These are phyloP conservation scores for Volvox africanus DNA, from an alignment of 139 green algal species.

Conservation along the genomic window DNA sequence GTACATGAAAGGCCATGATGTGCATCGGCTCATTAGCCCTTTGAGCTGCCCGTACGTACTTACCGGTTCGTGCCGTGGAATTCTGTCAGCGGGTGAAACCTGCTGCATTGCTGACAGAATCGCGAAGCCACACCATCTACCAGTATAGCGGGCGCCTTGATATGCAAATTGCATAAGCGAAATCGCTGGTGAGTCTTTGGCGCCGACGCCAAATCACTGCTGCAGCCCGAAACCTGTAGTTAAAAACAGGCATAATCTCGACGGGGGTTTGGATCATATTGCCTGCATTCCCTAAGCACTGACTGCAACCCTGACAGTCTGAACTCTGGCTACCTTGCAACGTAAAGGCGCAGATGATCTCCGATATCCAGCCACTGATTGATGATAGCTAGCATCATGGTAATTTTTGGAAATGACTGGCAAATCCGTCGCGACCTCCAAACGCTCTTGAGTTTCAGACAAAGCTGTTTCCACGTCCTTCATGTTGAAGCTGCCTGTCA, in stretches of 20 bases:
- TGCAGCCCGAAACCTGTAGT: conserved; percentile 11
- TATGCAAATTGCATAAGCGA: conserved; percentile 27
- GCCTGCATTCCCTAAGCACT: too few species aligned
- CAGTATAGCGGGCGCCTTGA: conserved; percentile 6
- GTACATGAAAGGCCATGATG: too few species aligned
- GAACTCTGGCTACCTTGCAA: background rate
- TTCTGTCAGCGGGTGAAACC: background rate
- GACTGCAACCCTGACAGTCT: background rate
- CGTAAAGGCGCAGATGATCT: background rate
- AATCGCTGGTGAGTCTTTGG: conserved; percentile 35
- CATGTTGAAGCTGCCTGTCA: background rate
- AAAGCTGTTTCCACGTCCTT: background rate
- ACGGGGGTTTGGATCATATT: too few species aligned
- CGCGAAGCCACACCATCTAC: conserved; percentile 7
- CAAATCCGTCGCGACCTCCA: background rate
- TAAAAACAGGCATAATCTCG: background rate
- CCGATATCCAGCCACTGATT: background rate
- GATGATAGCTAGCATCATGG: too few species aligned
- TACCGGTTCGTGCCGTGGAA: conserved; percentile 32
- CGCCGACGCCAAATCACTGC: background rate
- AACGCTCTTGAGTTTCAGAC: background rate
- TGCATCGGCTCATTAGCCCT: too few species aligned
- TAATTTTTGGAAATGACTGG: background rate
- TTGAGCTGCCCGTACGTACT: too few species aligned
- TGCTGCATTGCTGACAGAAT: conserved; percentile 39